Evolutionary conservation across 2,329 filamentous ascomycete genomes (phyloP), one percentile per base, ranked within the genome.

Genomic region (Fusarium circinatum): DNA sequence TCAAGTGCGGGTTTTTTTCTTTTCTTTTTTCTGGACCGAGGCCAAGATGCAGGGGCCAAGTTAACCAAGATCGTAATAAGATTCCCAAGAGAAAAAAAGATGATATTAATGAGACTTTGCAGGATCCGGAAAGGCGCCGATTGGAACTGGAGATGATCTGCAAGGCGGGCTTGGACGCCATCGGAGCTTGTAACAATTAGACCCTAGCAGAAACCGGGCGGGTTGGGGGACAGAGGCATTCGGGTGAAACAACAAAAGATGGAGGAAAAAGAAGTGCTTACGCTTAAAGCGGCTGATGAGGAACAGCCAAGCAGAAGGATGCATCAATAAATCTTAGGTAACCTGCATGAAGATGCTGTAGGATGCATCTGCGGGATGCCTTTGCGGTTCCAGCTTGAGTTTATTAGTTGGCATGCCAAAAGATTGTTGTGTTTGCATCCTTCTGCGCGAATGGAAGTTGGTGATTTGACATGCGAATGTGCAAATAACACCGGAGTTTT

Each of bases 131-230:
- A 78, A 78, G 73, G 79, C 71, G 78, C 68, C 76, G 78, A 79
- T 80, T 71, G 62, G 66, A 78, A 76, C 71, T 75, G 77, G 79
- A 80, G 73, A 79, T 78, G 79, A 81, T 81, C 79, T 78, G 71
- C 78, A 60, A 68, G 54, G 65, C 63, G 56, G 69, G 69, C 56
- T 75, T 59, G 56, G 70, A 57, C 61, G 64, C 70, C 60, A 76
- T 68, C 59, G 54, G 65, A 59, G 62, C 72, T 68, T 65, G 65
- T 59, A 70, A 56, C 62, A 65, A 77, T 68, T 76, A 68, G 74
- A 62, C 60, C 70, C 62, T 51, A 39, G 54, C 44, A 67, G 39
- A 62, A 72, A 72, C 73, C 64, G 55, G 68, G 65, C 52, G 42
- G 55, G 62, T 70, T 60, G 14, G 65, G 58, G 63, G 61, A 47